Base-by-base conservation (phyloP, 768 basidiomycete species). In the Pisolithus albus region DNA sequence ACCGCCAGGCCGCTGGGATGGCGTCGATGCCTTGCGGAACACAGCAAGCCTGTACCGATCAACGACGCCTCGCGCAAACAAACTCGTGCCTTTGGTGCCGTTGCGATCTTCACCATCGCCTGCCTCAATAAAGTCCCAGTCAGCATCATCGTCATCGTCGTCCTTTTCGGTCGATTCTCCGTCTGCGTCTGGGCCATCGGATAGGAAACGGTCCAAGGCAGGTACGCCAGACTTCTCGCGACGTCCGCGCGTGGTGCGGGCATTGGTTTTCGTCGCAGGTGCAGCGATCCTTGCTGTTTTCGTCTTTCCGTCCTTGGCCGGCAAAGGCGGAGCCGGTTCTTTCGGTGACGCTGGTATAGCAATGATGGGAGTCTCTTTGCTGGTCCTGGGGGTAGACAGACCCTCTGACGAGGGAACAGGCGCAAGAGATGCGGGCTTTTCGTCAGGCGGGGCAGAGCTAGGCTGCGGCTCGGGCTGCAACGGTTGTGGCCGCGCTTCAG, bases 21-120 rank as follows among this genome's bases (percentile, higher is more conserved):
- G 82, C 10, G 83, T 86, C 13, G 84, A 82, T n/a, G 78, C 76
- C 64, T 91, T 92, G 50, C 89, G 79, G 78, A 92, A 92, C 19
- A 92, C 89, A 15, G 87, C 83, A 49, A 95, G 73, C 52, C 81
- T 77, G 64, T 94, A 95, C 49, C 86, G 78, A 64, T 95, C 92
- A 47, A 92, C 89, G 45, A 93, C 88, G 5, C 92, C 92, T n/a
- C 91, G 82, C 40, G 92, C 86, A 62, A 92, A 93, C 37, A 93
- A 76, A 62, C 85, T 92, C 18, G 82, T 80, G 7, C 83, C 89
- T 61, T 84, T 83, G 23, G 84, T 72, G 16, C 90, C 89, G 55
- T 92, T 92, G 54, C 83, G 76, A 52, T 91, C 90, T 62, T 90
- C 89, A n/a, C 81, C 83, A 56, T 86, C 85, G 5, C 72, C 87